A percentile compares a stretch with the other conserved stretches of the same genome.
phyloP scores from a whole-genome alignment of 306 rosid species.

The Arachis stenosperma region DNA sequence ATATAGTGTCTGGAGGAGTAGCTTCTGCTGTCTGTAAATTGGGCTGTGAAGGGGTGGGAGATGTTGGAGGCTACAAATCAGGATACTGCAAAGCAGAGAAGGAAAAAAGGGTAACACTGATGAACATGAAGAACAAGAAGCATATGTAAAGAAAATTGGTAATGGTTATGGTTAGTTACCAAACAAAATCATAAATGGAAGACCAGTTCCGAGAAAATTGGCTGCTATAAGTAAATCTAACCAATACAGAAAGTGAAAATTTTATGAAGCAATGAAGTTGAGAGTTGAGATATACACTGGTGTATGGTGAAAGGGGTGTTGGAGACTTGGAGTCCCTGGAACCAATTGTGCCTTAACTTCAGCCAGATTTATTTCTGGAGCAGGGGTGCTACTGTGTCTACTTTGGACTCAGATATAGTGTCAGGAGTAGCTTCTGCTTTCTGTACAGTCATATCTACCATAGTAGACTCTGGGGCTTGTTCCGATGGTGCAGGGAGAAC shows the following conservation, averaged over 20 bases:
- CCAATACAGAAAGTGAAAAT: conserved; percentile 33
- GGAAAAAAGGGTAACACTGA: neutral
- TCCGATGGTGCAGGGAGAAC: conserved; percentile 70
- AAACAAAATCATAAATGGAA: no score
- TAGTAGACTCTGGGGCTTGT: conserved; percentile 5
- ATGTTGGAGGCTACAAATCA: conserved; percentile 95
- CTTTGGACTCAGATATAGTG: conserved; percentile 40
- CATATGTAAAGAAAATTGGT: neutral
- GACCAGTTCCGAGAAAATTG: neutral
- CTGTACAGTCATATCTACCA: conserved; percentile 33
- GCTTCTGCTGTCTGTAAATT: neutral
- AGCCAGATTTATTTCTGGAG: conserved; percentile 63
- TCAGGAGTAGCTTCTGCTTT: conserved; percentile 56
- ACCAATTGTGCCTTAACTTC: conserved; percentile 66
- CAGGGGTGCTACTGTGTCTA: conserved; percentile 47
- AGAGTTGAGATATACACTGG: conserved; percentile 57
- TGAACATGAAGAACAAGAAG: neutral
- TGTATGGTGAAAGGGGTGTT: conserved; percentile 81
- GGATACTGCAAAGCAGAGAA: conserved; percentile 73
- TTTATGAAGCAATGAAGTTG: conserved; percentile 28
- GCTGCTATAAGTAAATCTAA: neutral
- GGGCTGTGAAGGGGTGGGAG: conserved; percentile 93
- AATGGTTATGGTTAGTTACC: no score
- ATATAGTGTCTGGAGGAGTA: no score
- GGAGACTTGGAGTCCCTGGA: conserved; percentile 46